Percentiles rank a stretch among this genome's conserved stretches.
These are phyloP conservation scores for Salvia sclarea DNA, from an alignment of 305 asterid species.

Conservation along the genomic window DNA sequence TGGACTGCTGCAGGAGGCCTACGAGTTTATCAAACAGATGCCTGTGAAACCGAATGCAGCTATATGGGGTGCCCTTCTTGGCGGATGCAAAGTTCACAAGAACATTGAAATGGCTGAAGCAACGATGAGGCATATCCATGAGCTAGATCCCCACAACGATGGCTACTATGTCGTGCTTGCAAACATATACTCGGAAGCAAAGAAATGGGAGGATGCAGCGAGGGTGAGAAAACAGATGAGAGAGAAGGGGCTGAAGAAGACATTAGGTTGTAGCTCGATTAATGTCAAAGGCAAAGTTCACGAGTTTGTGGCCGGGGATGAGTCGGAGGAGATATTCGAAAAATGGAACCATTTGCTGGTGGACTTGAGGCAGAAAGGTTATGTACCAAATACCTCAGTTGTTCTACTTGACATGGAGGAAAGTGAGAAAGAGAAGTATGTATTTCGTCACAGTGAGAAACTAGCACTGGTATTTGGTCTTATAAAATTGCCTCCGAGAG, in stretches of 20 bases:
- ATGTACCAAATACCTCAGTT: conserved; percentile 52
- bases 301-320: conserved; percentile 66
- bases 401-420: conserved; percentile 55
- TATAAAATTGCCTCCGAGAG: conserved; percentile 44
- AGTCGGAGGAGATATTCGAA: conserved; percentile 39
- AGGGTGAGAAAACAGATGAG: conserved; percentile 53
- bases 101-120: conserved; percentile 60
- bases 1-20: conserved; percentile 61
- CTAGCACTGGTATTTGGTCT: conserved; percentile 51
- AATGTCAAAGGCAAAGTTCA: conserved; percentile 46
- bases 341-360: conserved; percentile 41
- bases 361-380: conserved; percentile 49
- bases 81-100: conserved; percentile 70
- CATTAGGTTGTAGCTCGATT: conserved; percentile 56
- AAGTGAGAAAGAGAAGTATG: conserved; percentile 45
- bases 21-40: conserved; percentile 47
- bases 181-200: conserved; percentile 57
- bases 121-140: conserved; percentile 46
- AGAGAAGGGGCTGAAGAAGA: conserved; percentile 50
- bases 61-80: conserved; percentile 81
- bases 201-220: conserved; percentile 55
- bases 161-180: conserved; percentile 62
- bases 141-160: conserved; percentile 52
- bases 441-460: conserved; percentile 59
- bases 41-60: conserved; percentile 60